These are phyloP conservation scores for Talaromyces sp. DNA, from an alignment of 2,329 filamentous ascomycete genomes.

Conservation along the genomic window DNA sequence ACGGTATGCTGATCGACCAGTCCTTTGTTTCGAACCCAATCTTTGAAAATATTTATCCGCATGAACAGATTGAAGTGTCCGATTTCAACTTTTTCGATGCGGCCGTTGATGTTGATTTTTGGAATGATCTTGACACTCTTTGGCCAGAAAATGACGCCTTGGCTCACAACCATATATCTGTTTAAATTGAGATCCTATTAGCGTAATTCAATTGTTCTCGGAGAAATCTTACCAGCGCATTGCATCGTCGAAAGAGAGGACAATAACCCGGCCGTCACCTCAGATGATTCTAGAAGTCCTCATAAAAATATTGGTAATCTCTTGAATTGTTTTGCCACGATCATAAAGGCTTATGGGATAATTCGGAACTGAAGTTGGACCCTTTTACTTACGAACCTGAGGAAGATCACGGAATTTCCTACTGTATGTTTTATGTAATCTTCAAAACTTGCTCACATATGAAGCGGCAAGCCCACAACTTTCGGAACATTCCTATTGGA, in stretches of 20 bases:
- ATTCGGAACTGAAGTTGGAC: neutral
- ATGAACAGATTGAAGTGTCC: neutral
- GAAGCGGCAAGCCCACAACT: neutral
- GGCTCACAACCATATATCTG: neutral
- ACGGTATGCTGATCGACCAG: neutral
- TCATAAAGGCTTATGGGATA: neutral
- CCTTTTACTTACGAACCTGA: neutral
- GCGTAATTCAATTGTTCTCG: neutral
- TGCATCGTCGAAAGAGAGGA: neutral
- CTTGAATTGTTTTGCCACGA: neutral
- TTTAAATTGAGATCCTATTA: neutral
- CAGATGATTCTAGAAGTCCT: neutral
- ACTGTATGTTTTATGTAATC: neutral
- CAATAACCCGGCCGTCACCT: neutral
- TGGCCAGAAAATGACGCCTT: constrained; percentile 18
- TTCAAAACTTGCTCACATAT: neutral
- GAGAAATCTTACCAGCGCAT: neutral
- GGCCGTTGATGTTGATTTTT: constrained; percentile 21
- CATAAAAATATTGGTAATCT: neutral
- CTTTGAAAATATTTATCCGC: neutral
- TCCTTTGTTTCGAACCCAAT: neutral
- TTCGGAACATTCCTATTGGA: neutral
- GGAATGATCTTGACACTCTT: constrained; percentile 17
- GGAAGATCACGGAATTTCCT: neutral
- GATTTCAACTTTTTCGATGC: constrained; percentile 19